Percentiles rank a stretch among this genome's conserved stretches.
Conservation (phyloP, 1,284 basidiomycete genomes). For the Veloboletus limbatus region DNA sequence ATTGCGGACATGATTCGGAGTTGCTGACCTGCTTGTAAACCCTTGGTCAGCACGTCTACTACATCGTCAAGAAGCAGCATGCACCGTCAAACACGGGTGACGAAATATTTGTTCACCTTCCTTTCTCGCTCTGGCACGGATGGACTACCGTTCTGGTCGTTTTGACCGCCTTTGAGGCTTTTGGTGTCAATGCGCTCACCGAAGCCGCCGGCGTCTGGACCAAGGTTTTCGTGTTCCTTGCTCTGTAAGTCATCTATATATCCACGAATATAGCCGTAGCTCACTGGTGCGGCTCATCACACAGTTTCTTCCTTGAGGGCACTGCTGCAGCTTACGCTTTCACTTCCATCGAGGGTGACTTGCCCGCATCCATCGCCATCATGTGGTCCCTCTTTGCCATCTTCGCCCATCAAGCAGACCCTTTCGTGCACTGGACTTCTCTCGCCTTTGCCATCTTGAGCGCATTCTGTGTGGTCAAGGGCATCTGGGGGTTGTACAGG, state of each 20-base stretch:
- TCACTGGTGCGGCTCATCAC: slow-evolving; percentile 6
- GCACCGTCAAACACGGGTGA: slow-evolving; percentile 61
- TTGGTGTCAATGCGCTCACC: slow-evolving; percentile 72
- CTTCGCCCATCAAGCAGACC: slow-evolving; percentile 63
- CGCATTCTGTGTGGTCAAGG: slow-evolving; percentile 81
- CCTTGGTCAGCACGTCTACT: slow-evolving; percentile 78
- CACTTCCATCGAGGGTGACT: slow-evolving; percentile 85
- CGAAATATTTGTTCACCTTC: slow-evolving; percentile 80
- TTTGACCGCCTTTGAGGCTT: slow-evolving; percentile 87
- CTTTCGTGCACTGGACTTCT: slow-evolving; percentile 87
- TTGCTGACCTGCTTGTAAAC: slow-evolving; percentile 13
- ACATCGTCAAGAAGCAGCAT: slow-evolving; percentile 85
- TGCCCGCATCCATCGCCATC: slow-evolving; percentile 85
- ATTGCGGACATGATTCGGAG: slow-evolving; percentile 8
- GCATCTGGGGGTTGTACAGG: slow-evolving; percentile 50
- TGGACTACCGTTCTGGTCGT: slow-evolving; percentile 93
- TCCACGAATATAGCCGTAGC: slow-evolving; percentile 6
- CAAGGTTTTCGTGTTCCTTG: slow-evolving; percentile 92
- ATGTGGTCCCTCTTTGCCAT: slow-evolving; percentile 83
- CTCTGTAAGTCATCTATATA: slow-evolving; percentile 46
- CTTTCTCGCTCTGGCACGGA: slow-evolving; percentile 92
- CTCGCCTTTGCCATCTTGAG: slow-evolving; percentile 85
- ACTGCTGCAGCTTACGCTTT: slow-evolving; percentile 91
- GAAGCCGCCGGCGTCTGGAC: slow-evolving; percentile 82
- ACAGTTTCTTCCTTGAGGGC: slow-evolving; percentile 87